These are phyloP conservation scores for Phialophora chinensis DNA, from an alignment of 2,329 filamentous ascomycete genomes.

Conservation along the genomic window DNA sequence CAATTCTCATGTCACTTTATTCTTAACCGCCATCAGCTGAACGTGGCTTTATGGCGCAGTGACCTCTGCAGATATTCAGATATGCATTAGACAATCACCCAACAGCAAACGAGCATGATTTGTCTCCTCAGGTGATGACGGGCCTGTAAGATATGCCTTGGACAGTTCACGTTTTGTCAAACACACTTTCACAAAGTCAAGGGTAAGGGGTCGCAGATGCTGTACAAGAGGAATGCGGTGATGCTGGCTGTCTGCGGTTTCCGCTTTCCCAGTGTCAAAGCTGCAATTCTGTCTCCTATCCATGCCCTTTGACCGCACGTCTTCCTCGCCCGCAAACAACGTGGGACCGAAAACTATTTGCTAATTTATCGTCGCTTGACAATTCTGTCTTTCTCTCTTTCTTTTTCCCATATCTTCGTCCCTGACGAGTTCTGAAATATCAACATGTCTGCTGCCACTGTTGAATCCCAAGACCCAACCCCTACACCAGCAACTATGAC, in stretches of 20 bases:
- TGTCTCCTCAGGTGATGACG: neutral
- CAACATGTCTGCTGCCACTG: neutral
- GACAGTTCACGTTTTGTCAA: neutral
- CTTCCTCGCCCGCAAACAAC: neutral
- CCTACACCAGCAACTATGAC: conserved; percentile 9
- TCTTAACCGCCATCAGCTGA: neutral
- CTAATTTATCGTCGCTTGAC: neutral
- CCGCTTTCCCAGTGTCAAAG: neutral
- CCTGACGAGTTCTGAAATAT: neutral
- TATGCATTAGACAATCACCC: neutral
- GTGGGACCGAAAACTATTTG: neutral
- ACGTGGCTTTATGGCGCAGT: neutral
- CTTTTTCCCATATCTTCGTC: neutral
- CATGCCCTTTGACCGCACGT: neutral
- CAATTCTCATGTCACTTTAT: neutral
- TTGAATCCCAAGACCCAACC: neutral
- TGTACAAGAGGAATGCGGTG: neutral
- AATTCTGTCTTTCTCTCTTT: neutral
- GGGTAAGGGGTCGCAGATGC: neutral
- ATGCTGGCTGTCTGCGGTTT: neutral
- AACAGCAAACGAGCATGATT: neutral
- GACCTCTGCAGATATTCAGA: neutral
- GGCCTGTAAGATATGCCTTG: neutral
- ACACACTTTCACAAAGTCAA: neutral
- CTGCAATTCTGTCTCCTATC: neutral